phyloP scores from a whole-genome alignment of 306 rosid species.

The Morella rubra region DNA sequence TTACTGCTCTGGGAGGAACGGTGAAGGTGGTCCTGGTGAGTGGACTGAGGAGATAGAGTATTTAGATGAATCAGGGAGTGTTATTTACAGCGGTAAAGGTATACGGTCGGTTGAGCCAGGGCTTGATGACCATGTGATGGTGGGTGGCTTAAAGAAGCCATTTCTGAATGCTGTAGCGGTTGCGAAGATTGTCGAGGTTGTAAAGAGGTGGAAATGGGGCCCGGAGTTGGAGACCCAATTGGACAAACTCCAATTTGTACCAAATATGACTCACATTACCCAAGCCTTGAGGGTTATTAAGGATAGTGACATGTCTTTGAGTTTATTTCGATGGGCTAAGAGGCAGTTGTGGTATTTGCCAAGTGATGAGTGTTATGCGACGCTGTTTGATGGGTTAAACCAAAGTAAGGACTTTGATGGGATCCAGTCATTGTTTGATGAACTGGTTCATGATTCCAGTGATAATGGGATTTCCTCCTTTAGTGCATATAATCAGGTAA shows the following conservation, averaged over 20 bases:
- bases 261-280: slow-evolving; percentile 68
- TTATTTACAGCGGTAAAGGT: slow-evolving; percentile 79
- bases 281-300: slow-evolving; percentile 67
- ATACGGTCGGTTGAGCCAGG: slow-evolving; percentile 82
- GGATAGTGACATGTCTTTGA: slow-evolving; percentile 65
- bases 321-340: slow-evolving; percentile 90
- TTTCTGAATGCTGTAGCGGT: slow-evolving; percentile 73
- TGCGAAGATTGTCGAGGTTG: slow-evolving; percentile 85
- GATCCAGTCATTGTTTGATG: slow-evolving; percentile 77
- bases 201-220: slow-evolving; percentile 97
- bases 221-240: slow-evolving; percentile 92
- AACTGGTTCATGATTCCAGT: slow-evolving; percentile 69
- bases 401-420: slow-evolving; percentile 71
- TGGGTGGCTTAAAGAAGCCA: slow-evolving; percentile 75
- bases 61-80: slow-evolving; percentile 81
- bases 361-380: slow-evolving; percentile 66
- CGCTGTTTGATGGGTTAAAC: slow-evolving; percentile 72
- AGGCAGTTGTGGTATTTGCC: slow-evolving; percentile 81
- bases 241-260: slow-evolving; percentile 81
- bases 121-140: slow-evolving; percentile 87
- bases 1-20: slow-evolving; percentile 42
- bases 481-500: slow-evolving; percentile 66
- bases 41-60: slow-evolving; percentile 93
- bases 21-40: slow-evolving; percentile 39
- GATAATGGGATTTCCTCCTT: slow-evolving; percentile 43